Conservation (phyloP, 768 basidiomycete species). For the Nidularia pulvinata region DNA sequence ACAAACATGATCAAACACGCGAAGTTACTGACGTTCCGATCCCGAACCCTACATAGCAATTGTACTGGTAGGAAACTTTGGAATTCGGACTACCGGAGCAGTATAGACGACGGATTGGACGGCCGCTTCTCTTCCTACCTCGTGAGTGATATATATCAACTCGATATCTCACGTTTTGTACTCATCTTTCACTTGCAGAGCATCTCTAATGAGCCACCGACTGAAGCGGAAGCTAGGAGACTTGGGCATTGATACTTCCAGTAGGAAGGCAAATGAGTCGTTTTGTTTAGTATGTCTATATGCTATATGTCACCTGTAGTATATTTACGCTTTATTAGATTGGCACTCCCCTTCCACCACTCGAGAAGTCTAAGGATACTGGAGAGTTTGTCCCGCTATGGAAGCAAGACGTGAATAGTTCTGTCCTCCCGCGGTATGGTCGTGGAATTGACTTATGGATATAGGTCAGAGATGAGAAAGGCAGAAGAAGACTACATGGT, state of each 20-base stretch:
- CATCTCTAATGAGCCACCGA: constrained; percentile 37
- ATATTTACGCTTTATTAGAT: constrained; percentile 46
- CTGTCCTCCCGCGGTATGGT: neutral
- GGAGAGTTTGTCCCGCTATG: constrained; percentile 96
- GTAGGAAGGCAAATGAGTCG: constrained; percentile 73
- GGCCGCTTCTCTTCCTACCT: too few species aligned
- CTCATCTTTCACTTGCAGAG: neutral
- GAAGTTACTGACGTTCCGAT: too few species aligned
- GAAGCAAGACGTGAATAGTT: constrained; percentile 83
- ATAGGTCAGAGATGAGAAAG: constrained; percentile 92
- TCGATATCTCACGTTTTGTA: too few species aligned
- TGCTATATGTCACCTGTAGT: neutral
- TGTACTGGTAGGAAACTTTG: too few species aligned
- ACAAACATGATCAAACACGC: too few species aligned
- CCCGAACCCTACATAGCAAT: too few species aligned
- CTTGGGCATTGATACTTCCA: constrained; percentile 71
- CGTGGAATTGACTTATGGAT: neutral
- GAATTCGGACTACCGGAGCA: too few species aligned
- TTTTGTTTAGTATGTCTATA: constrained; percentile 71
- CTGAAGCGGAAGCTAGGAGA: constrained; percentile 88
- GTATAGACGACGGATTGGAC: too few species aligned
- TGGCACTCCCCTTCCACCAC: constrained; percentile 91
- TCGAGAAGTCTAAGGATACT: constrained; percentile 92
- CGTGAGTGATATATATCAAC: too few species aligned
- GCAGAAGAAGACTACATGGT: constrained; percentile 90